Base-by-base conservation (phyloP, 345 rosid species). In the Diplotaxis tenuifolia region DNA sequence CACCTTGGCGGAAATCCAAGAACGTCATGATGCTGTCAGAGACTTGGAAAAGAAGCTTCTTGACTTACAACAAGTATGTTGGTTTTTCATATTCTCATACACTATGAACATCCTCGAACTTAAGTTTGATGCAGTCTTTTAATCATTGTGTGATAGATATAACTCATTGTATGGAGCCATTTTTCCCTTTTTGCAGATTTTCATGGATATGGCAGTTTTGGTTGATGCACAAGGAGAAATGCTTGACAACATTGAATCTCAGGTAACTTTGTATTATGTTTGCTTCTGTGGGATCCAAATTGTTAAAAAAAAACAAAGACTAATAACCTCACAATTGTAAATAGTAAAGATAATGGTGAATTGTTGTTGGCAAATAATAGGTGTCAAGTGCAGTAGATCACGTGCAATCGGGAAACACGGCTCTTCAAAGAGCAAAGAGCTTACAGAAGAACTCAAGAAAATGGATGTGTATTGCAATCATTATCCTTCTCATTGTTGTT, bases 171-270 rank as follows among this genome's bases (percentile, higher is more conserved):
- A 25, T n/a, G n/a, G 28, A 19, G 11, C 59, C 22, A 9, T 71
- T 70, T 5, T 31, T 29, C 66, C 20, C 69, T 54, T 0, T 31
- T 38, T 5, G 25, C 87, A 95, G 99, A 76, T 90, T 68, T 95
- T 90, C 80, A 71, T 92, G 75, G 97, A 95, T 79, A 92, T 95
- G 90, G 97, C 97, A 3, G 99, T 92, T 31, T 76, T 95, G 88
- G 97, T 95, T 63, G 93, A 95, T 61, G 93, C 93, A 32, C 97
- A 92, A 73, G 96, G 97, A 66, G 97, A 95, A 54, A 84, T 95
- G 96, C 86, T 95, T 2, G 89, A 95, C 87, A 86, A 90, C 82
- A 95, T 95, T 55, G 99, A 95, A 83, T 81, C 89, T 56, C 96
- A 95, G 87, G 97, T 91, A 87, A 60, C 29, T 38, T 12, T 1